Evolutionary conservation across 495 filamentous ascomycete species (phyloP), one percentile per base, ranked within the genome.

Genomic region (Penicillium waksmanii): DNA sequence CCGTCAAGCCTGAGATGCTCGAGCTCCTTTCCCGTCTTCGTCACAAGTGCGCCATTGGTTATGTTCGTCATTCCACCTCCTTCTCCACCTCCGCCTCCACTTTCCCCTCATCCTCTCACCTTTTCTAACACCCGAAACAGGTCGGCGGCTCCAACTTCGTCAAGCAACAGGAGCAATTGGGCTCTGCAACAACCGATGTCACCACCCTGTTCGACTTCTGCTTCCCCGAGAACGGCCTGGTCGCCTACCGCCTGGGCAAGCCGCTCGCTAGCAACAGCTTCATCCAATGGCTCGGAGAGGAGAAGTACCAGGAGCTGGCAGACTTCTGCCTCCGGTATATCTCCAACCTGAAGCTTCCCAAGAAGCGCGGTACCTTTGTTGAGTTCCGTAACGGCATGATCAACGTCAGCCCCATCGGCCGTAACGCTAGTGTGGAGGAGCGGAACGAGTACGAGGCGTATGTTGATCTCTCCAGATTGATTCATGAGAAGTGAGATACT

Each of bases 381-480:
- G 95, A 98, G 81, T 98, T 96, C 81, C 84, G 81, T 58, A 96
- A 94, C 70, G 95, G 95, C 72, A 98, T 98, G 95, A 85, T 98
- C 74, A 98, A 98, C 64, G 80, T 98, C 62, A 89, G 85, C 38
- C 95, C 95, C 43, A 84, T 98, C 65, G 95, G 95, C n/a, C 83
- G 95, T 53, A 97, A 97, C 64, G 95, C 95, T 18, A 89, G 81
- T 61, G 69, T 77, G n/a, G 72, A 86, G 65, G 94, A 98, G 80
- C 82, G 95, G 19, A 74, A 86, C 57, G 92, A 89, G 48, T 98
- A 87, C 66, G 77, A 95, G 70, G 76, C 74, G 65, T 78, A 69
- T 48, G 75, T 74, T 35, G 35, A 50, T 18, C 12, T n/a, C 48
- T 13, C 48, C 38, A 12, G 10, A 8, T 2, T 31, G 19, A 27